These are phyloP conservation scores for Amanita fuliginea DNA, from an alignment of 768 basidiomycete genomes.

Conservation along the genomic window DNA sequence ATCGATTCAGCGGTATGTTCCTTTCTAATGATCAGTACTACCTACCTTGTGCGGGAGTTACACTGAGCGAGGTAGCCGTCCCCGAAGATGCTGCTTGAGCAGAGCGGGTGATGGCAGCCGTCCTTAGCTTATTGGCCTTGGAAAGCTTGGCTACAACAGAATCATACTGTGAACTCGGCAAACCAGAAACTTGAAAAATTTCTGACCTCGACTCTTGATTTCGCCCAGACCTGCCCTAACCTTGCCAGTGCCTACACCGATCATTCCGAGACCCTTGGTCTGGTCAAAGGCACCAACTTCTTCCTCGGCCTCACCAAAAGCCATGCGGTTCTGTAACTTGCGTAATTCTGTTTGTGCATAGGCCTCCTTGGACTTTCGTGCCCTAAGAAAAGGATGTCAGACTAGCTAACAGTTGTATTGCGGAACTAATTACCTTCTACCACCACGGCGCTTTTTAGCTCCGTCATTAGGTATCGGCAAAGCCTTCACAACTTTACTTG, in stretches of 20 bases:
- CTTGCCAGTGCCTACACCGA: conserved; percentile 78
- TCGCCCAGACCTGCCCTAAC: conserved; percentile 84
- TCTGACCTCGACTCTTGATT: conserved; percentile 79
- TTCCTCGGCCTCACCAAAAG: conserved; percentile 89
- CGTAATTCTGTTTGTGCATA: conserved; percentile 94
- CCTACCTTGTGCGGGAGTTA: conserved; percentile 91
- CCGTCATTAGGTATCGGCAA: conserved; percentile 92
- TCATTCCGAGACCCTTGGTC: conserved; percentile 98
- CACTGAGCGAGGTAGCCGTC: conserved; percentile 83
- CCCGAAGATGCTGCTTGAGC: conserved; percentile 64
- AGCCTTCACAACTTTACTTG: conserved; percentile 87
- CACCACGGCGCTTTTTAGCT: conserved; percentile 90
- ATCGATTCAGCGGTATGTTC: background rate
- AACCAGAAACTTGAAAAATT: conserved; percentile 7
- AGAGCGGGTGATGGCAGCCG: conserved; percentile 70
- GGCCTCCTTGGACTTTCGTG: conserved; percentile 96
- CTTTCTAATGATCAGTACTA: conserved; percentile 4
- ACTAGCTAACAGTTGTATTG: background rate
- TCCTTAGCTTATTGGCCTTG: conserved; percentile 86
- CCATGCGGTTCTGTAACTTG: conserved; percentile 95
- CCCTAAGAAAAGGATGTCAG: conserved; percentile 33
- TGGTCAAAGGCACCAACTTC: conserved; percentile 96
- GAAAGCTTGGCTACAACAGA: conserved; percentile 76
- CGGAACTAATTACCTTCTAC: conserved; percentile 56
- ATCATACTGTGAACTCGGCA: background rate